Evolutionary conservation across 1,284 basidiomycete species (phyloP).

Genomic region (Amylostereum chailletii): DNA sequence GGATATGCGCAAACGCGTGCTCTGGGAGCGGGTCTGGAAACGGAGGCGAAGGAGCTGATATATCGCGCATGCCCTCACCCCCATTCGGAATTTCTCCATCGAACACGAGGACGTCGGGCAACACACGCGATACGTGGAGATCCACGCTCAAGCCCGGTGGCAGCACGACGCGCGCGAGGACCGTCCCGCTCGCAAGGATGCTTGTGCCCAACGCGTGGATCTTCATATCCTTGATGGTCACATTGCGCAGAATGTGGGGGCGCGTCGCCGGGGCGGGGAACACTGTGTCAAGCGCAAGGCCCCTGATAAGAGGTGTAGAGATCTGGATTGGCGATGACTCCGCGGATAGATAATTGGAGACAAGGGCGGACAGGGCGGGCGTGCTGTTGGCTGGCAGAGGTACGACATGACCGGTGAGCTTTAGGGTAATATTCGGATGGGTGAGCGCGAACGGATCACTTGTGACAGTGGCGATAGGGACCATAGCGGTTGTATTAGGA

Average conservation of each 20-base stretch:
- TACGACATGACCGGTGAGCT: conserved; percentile 48
- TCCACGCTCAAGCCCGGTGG: conserved; percentile 57
- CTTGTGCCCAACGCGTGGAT: conserved; percentile 38
- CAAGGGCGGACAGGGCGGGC: conserved; percentile 46
- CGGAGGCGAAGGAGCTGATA: conserved; percentile 26
- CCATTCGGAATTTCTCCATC: conserved; percentile 53
- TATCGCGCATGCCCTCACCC: conserved; percentile 6
- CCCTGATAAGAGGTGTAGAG: conserved; percentile 42
- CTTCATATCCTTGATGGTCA: conserved; percentile 68
- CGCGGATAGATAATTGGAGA: conserved; percentile 52
- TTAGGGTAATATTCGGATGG: conserved; percentile 58
- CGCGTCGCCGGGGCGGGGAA: conserved; percentile 58
- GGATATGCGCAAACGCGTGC: conserved; percentile 64
- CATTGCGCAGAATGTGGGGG: conserved; percentile 56
- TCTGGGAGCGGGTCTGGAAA: conserved; percentile 57
- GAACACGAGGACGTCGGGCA: conserved; percentile 68
- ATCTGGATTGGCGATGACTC: conserved; percentile 48
- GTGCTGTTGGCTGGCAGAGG: conserved; percentile 39
- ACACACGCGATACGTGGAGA: conserved; percentile 50
- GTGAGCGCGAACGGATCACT: conserved; percentile 49
- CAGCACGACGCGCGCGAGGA: conserved; percentile 54
- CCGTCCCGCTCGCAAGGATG: conserved; percentile 58
- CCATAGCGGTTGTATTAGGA: conserved; percentile 13
- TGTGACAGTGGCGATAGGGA: conserved; percentile 45
- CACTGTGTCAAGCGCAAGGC: conserved; percentile 33